Evolutionary conservation across 2,329 filamentous ascomycete genomes (phyloP), one percentile per base, ranked within the genome.

Genomic region (Fusarium liriodendri): DNA sequence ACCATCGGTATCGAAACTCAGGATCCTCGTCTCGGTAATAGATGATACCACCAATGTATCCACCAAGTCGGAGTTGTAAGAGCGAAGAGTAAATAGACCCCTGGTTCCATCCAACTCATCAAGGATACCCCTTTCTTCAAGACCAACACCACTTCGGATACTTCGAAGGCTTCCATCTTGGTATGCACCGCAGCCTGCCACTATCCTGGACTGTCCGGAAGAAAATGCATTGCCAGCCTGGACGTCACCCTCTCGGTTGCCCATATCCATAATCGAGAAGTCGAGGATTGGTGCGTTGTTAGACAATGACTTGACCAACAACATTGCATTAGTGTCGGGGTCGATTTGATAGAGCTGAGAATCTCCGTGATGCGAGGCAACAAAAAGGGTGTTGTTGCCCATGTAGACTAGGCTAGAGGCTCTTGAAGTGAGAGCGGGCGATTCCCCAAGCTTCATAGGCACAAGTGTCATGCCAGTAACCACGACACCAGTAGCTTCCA

Each of bases 181-280:
- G 80, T 94, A 97, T 0, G 94, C 95, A 32, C 97, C 97, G 64
- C 95, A 98, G 1, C 95, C 96, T 3, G 96, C 95, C 13, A 99
- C 95, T 70, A 99, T 94, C 42, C 95, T 90, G 54, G 97, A 95
- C 83, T 99, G 96, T 0, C 97, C 97, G 1, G 96, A 98, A 0
- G 95, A 97, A 79, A 98, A 99, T 71, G 97, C 94, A 78, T 97
- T 97, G 4, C 92, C 93, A 20, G 87, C 83, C 67, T 94, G 92
- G 10, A 88, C 90, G 72, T 97, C 93, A 25, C 92, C 92, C 69
- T 94, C 92, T 65, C 94, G 89, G 76, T 95, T 95, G 1, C 95
- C 96, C 88, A 98, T 93, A 79, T 98, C 97, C 95, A 98, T 98
- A 18, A 99, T 91, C 1, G 94, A 92, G 77, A 99, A 98, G 80